phyloP scores from a whole-genome alignment of 2,329 filamentous ascomycete genomes.

The Scolecobasidium constrictum region DNA sequence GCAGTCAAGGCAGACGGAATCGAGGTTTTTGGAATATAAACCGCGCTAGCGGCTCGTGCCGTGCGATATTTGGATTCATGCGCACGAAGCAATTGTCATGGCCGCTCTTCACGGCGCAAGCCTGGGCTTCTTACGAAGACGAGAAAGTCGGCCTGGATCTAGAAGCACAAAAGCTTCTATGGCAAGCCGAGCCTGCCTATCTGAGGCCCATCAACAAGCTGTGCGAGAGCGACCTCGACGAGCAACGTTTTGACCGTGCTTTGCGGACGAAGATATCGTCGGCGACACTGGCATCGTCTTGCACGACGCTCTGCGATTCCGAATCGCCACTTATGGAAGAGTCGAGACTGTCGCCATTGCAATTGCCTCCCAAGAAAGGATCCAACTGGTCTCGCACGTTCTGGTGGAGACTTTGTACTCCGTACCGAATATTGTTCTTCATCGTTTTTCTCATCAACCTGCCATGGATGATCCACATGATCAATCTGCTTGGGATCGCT shows the following conservation, averaged over 20 bases:
- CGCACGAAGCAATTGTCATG: background rate
- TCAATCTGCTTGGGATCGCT: constrained; percentile 3
- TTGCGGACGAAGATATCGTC: too few relatives aligned
- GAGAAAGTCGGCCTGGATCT: background rate
- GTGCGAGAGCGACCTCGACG: background rate
- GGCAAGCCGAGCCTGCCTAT: background rate
- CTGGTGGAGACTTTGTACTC: constrained; percentile 1
- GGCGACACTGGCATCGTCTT: background rate
- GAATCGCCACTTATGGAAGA: background rate
- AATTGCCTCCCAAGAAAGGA: background rate
- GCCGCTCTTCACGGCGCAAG: background rate
- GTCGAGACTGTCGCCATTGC: background rate
- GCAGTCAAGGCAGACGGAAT: too few relatives aligned
- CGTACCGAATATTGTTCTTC: constrained; percentile 28
- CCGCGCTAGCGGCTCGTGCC: too few relatives aligned
- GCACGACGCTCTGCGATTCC: background rate
- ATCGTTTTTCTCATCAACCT: constrained; percentile 29
- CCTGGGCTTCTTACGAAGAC: background rate
- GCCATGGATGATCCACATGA: constrained; percentile 15
- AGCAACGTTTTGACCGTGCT: background rate
- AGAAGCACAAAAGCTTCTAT: background rate
- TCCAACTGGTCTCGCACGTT: background rate
- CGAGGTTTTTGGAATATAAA: too few relatives aligned
- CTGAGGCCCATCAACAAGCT: background rate
- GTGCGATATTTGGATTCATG: too few relatives aligned